Evolutionary conservation across 2,329 filamentous ascomycete genomes (phyloP), one percentile per base, ranked within the genome.

Genomic region (Kalaharituber pfeilii): DNA sequence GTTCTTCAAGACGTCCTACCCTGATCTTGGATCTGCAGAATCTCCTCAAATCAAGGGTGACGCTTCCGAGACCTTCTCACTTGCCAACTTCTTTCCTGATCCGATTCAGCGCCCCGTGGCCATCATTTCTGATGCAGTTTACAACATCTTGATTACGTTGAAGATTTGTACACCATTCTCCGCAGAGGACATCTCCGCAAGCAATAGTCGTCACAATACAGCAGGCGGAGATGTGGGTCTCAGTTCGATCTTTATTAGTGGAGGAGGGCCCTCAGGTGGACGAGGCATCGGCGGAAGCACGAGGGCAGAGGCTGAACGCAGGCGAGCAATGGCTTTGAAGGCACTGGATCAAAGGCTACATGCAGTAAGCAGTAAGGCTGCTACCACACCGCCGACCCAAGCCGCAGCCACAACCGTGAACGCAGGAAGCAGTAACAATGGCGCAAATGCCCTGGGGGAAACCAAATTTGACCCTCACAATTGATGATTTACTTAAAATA

Each of bases 11-110:
- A 70, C 74, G 54, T 77, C 81, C 56, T 81, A 82, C 64, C 79
- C 80, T 53, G 80, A 83, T 63, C 76, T 83, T 58, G 79, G 82
- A 63, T 71, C 75, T 11, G 75, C 75, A 8, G 79, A 82, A 64
- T 68, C 75, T 2, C 66, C 74, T 4, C 72, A 76, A 7, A 78
- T 94, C 62, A 84, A 82, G 60, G 91, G 91, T 59, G 91, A 98
- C 67, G 86, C 91, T 30, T 93, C 85, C 68, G 91, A 98, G 69
- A 94, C 88, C 0, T 98, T 98, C 66, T 84, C 88, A 6, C 94
- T 98, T 53, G 82, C 87, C 60, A 86, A 91, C 64, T 94, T 98
- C 73, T 96, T 96, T 71, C 91, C 91, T 0, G 84, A 83, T 50
- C 79, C 82, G 2, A 72, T 84, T 42, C 89, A 95, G 66, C 84